Evolutionary conservation across 2,329 filamentous ascomycete species (phyloP), one percentile per base, ranked within the genome.

Genomic region (Cladorrhinum sp.): DNA sequence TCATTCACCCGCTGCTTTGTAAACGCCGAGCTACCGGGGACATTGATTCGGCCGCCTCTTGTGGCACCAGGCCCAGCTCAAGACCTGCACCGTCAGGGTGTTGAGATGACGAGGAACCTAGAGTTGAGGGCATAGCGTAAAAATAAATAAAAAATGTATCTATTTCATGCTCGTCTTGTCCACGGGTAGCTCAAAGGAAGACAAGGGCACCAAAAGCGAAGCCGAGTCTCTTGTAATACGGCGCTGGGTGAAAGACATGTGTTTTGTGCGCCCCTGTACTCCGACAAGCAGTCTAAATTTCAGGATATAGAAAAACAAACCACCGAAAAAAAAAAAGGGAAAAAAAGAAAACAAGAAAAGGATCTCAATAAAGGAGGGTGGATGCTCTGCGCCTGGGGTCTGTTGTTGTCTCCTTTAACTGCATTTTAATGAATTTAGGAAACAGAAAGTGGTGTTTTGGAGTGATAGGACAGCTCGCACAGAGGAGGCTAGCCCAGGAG

Each of bases 401-500:
- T 36, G 33, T 36, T 36, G 14, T 36, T 16, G 10, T 30, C 12
- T 36, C 12, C 33, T 36, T 16, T 3, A 36, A 9, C 14, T 12
- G 33, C 3, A 16, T 2, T 16, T 9, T 9, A 36, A 36, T 16
- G 12, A 3, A 3, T 36, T 16, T 36, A 36, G 33, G 12, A 16
- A 36, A 3, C 33, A 36, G 33, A 3, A 16, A 16, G 33, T 12
- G 14, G 3, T 36, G 12, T 36, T 16, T 30, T 30, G 8, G 33
- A 36, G 33, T 36, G 12, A 36, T 2, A 36, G 33, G 33, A 16
- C 33, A 36, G 3, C 14, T 36, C 33, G 26, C 10, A 3, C n/a
- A 8, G 42, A 60, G 9, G 49, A 24, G 26, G 21, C 57, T 73
- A 72, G 78, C 80, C 80, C 46, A 83, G 77, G 61, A 83, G 69